phyloP scores from a whole-genome alignment of 2,329 filamentous ascomycete species.

The Hymenoscyphus fraxineus region DNA sequence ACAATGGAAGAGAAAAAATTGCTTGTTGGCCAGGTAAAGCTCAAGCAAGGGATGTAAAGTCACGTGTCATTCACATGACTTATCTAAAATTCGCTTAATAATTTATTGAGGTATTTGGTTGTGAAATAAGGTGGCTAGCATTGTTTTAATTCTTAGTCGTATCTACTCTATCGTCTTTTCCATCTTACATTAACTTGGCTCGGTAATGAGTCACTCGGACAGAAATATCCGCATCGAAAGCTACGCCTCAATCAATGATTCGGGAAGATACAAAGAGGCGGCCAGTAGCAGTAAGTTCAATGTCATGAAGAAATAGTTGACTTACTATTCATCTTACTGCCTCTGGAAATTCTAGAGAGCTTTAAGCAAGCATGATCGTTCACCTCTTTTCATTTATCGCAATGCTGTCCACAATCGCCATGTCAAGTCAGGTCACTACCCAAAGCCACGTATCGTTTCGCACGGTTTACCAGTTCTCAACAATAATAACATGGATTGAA shows the following conservation, averaged over 20 bases:
- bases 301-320: not conserved
- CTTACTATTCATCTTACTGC: not conserved
- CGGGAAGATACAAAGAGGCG: not conserved
- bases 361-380: not conserved
- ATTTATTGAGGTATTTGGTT: no score
- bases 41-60: no score
- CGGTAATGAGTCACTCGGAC: not conserved
- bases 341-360: not conserved
- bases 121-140: no score
- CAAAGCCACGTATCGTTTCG: not conserved
- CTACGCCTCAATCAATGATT: not conserved
- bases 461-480: constrained; percentile 19
- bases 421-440: not conserved
- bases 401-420: not conserved
- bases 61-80: no score
- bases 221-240: not conserved
- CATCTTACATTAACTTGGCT: not conserved
- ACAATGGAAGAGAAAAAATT: no score
- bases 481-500: constrained; percentile 24
- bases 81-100: no score
- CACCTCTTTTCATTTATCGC: not conserved
- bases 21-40: no score
- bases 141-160: no score
- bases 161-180: no score
- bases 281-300: not conserved